These are phyloP conservation scores for Rhypophila decipiens DNA, from an alignment of 495 filamentous ascomycete species.

Conservation along the genomic window DNA sequence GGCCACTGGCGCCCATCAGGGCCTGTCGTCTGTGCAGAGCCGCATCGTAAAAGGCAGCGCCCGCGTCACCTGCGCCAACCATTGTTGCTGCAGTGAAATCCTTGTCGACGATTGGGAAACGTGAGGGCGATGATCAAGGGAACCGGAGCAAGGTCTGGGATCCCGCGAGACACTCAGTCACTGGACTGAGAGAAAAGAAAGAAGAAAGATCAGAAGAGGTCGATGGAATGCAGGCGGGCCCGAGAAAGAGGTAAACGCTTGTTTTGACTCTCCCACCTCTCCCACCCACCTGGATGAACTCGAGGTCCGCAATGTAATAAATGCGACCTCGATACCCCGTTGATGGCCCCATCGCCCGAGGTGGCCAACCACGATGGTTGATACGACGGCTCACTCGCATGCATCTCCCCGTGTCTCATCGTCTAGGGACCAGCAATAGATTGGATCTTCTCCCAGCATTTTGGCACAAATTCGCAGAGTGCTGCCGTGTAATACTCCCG, in stretches of 20 bases:
- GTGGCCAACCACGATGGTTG: neutral
- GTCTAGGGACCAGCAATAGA: neutral
- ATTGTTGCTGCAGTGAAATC: constrained; percentile 7
- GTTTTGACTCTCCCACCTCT: neutral
- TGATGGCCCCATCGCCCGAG: constrained; percentile 13
- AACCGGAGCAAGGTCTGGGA: neutral
- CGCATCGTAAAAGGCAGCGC: constrained; percentile 49
- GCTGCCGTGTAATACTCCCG: constrained; percentile 11
- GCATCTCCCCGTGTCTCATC: neutral
- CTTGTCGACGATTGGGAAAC: neutral
- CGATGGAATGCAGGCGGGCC: neutral
- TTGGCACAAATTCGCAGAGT: constrained; percentile 1
- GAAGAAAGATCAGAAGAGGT: neutral
- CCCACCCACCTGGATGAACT: neutral
- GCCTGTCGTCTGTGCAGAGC: constrained; percentile 58
- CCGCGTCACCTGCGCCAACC: constrained; percentile 30
- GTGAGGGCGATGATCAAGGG: neutral
- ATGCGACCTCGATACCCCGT: neutral
- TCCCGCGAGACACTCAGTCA: neutral
- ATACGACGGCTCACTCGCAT: too few relatives aligned
- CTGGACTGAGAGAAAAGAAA: neutral
- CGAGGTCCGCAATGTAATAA: neutral
- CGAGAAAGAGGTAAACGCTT: neutral
- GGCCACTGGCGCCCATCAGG: constrained; percentile 59
- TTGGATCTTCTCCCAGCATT: neutral